These are phyloP conservation scores for Fusarium virguliforme DNA, from an alignment of 2,329 filamentous ascomycete genomes.

Conservation along the genomic window DNA sequence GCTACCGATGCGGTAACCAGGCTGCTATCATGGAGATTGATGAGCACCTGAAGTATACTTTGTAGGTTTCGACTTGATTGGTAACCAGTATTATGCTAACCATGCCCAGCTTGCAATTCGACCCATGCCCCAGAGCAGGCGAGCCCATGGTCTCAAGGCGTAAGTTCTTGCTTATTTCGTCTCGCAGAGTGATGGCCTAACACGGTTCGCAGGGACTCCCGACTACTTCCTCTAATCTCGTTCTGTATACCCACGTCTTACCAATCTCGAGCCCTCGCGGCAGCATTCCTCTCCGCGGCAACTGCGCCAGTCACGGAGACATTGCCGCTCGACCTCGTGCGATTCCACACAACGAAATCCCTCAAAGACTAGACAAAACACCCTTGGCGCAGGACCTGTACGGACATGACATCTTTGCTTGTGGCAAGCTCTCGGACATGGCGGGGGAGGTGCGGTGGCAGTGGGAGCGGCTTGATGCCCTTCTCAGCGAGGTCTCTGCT, in stretches of 20 bases:
- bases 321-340: constrained; percentile 51
- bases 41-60: constrained; percentile 99
- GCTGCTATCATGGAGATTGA: constrained; percentile 99
- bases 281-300: constrained; percentile 35
- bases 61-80: constrained; percentile 75
- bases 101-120: constrained; percentile 89
- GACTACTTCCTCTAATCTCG: constrained; percentile 94
- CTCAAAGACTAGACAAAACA: constrained; percentile 38
- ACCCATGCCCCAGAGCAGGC: constrained; percentile 95
- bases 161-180: constrained; percentile 58
- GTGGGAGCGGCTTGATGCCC: constrained; percentile 36
- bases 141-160: constrained; percentile 99
- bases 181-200: constrained; percentile 33
- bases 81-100: constrained; percentile 48
- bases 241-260: constrained; percentile 50
- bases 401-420: constrained; percentile 40
- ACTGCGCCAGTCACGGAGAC: constrained; percentile 37
- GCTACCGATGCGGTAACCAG: constrained; percentile 98
- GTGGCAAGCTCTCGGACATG: constrained; percentile 41
- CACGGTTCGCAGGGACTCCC: constrained; percentile 75
- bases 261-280: constrained; percentile 45
- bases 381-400: constrained; percentile 43
- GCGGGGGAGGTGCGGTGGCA: constrained; percentile 32
- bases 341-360: constrained; percentile 47
- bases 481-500: constrained; percentile 36